These are phyloP conservation scores for Petunia hybrid DNA, from an alignment of 305 asterid genomes.

Conservation along the genomic window DNA sequence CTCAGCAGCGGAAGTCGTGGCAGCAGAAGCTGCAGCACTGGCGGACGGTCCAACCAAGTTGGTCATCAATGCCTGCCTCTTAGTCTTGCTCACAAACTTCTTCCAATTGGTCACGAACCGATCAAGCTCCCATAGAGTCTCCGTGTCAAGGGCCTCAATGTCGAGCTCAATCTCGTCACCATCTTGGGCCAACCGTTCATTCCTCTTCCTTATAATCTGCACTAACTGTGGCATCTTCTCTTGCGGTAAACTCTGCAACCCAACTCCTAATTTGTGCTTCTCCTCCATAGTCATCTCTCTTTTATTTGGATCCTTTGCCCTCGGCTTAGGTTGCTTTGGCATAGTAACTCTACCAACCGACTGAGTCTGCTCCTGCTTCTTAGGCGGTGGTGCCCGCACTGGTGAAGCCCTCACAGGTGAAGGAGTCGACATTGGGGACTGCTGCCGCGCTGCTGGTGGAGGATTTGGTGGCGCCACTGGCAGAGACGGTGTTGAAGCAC, in stretches of 20 bases:
- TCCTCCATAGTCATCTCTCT: conserved; percentile 96
- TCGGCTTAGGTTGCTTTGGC: conserved; percentile 83
- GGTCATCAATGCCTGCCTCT: conserved; percentile 79
- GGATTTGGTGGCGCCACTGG: conserved; percentile 47
- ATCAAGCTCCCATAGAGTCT: conserved; percentile 98
- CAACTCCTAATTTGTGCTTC: conserved; percentile 91
- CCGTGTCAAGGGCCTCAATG: conserved; percentile 92
- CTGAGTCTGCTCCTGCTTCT: conserved; percentile 28
- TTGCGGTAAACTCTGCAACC: conserved; percentile 90
- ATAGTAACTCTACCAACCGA: conserved; percentile 42
- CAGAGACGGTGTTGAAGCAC: conserved; percentile 72
- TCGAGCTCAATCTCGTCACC: conserved; percentile 99
- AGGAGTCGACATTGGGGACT: conserved; percentile 42
- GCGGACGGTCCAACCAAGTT: conserved; percentile 44
- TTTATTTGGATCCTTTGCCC: conserved; percentile 87
- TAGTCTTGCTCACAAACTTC: conserved; percentile 90
- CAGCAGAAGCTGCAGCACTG: conserved; percentile 55
- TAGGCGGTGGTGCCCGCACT: conserved; percentile 20
- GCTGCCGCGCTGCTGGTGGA: conserved; percentile 37
- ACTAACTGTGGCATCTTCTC: conserved; percentile 97
- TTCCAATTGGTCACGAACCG: conserved; percentile 97
- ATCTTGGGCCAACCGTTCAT: conserved; percentile 86
- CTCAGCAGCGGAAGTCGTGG: conserved; percentile 54
- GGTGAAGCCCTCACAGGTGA: conserved; percentile 68
- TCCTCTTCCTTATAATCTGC: conserved; percentile 84